These are phyloP conservation scores for Auricularia heimuer DNA, from an alignment of 768 basidiomycete species.

Conservation along the genomic window DNA sequence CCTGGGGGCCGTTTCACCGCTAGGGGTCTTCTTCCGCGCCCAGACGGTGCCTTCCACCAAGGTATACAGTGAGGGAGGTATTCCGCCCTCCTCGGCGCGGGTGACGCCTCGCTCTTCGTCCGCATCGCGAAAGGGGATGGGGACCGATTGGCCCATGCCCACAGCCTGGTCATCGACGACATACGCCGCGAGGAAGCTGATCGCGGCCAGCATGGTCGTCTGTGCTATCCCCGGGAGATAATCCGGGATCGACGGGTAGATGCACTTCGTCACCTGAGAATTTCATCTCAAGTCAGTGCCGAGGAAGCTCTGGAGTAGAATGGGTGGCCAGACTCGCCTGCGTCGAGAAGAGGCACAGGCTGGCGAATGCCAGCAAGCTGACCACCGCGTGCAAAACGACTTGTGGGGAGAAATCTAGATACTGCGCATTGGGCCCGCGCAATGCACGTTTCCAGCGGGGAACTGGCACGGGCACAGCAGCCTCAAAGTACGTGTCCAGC, in stretches of 20 bases:
- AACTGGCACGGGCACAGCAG: background rate
- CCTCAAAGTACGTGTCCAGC: background rate
- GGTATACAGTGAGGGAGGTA: background rate
- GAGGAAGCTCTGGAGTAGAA: no score
- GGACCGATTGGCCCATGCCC: background rate
- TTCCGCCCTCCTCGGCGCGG: background rate
- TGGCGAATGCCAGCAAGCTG: background rate
- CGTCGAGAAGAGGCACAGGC: background rate
- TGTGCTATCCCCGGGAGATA: background rate
- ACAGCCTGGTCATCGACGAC: background rate
- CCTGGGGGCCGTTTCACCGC: background rate
- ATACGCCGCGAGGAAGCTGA: constrained; percentile 1
- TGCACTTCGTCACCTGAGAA: background rate
- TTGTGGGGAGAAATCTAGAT: background rate
- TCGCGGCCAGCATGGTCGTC: background rate
- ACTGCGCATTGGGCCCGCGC: background rate
- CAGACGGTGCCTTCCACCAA: background rate
- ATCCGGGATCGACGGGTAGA: background rate
- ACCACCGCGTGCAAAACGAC: background rate
- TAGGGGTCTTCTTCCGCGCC: background rate
- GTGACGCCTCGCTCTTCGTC: background rate
- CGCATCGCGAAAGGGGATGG: background rate
- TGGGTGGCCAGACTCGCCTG: background rate
- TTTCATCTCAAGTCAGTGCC: no score
- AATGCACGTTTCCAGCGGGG: background rate